A percentile compares a stretch with the other conserved stretches of the same genome.
phyloP scores from a whole-genome alignment of 1,284 basidiomycete genomes.

The Peniophora sp. region DNA sequence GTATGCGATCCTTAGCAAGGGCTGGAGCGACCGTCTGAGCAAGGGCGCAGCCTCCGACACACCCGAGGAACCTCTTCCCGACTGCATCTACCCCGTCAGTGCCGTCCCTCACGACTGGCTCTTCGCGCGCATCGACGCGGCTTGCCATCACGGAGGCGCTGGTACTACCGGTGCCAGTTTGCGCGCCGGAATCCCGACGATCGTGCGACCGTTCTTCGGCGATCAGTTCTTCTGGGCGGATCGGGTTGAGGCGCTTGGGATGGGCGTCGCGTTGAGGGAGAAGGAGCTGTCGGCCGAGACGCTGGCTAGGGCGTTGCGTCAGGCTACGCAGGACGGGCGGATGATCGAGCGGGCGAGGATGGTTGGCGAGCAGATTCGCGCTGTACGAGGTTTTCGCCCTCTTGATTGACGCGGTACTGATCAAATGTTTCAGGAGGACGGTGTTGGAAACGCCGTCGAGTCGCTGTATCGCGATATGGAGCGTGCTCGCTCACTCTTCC shows the following conservation, averaged over 20 bases:
- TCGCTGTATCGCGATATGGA: constrained; percentile 90
- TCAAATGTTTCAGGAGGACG: constrained; percentile 63
- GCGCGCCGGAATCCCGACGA: constrained; percentile 88
- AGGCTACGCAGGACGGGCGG: constrained; percentile 81
- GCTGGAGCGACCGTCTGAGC: constrained; percentile 91
- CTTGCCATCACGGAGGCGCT: constrained; percentile 96
- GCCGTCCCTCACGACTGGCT: constrained; percentile 97
- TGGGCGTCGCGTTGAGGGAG: constrained; percentile 72
- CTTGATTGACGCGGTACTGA: not conserved
- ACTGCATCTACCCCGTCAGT: constrained; percentile 75
- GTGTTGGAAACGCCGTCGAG: constrained; percentile 83
- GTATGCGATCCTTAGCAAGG: constrained; percentile 89
- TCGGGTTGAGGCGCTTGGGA: constrained; percentile 87
- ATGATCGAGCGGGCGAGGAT: constrained; percentile 80
- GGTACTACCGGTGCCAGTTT: constrained; percentile 93
- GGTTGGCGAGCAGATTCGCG: constrained; percentile 79
- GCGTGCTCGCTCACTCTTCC: constrained; percentile 74
- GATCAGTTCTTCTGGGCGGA: constrained; percentile 98
- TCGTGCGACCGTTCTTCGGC: constrained; percentile 96
- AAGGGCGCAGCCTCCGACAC: constrained; percentile 53
- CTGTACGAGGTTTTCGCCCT: constrained; percentile 34
- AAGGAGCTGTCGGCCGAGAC: constrained; percentile 70
- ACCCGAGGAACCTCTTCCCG: constrained; percentile 61
- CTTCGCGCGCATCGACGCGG: constrained; percentile 89
- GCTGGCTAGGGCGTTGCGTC: constrained; percentile 69